Base-by-base conservation (phyloP, 163 green algal species). In the Volvox carteri region DNA sequence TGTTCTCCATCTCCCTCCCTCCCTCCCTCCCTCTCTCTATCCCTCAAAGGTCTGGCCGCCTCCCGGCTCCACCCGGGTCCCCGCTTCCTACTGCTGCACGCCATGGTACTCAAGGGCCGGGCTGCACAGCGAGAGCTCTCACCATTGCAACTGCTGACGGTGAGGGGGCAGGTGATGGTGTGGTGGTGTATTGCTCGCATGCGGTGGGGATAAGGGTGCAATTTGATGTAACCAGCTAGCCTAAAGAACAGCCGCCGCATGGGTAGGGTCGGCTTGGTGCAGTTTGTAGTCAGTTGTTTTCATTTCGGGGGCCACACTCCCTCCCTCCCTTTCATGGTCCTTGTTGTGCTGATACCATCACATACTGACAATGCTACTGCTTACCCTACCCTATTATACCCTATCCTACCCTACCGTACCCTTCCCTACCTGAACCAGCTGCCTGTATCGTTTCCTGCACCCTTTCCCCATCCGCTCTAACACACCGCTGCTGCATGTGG, bases 71-170 rank as follows among this genome's bases (percentile, higher is more conserved):
- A 78, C 41, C 70, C 70, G 5, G 70, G 70, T 30, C 70, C 70
- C 21, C 70, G 70, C 70, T 78, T 78, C 37, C 70, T 78, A 39
- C 21, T 9, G 70, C 37, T 78, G 70, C 70, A 78, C 70, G 70
- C 70, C 39, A 52, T 78, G 70, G 41, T 78, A 21, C 70, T 78
- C 5, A 54, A 54, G 70, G 4, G 39, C 37, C 23, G 39, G 16
- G 37, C 4, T 1, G 37, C 18, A 19, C n/a, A n/a, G n/a, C n/a
- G n/a, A n/a, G 37, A 56, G 70, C 70, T 78, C 39, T 12, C 37
- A 18, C 28, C 70, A 39, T 7, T 16, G 70, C 37, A 78, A 41
- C 37, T 78, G 70, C 70, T 78, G 70, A 14, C 37, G 37, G 70
- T 78, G 70, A 44, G 65, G 56, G 56, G 56, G 16, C 14, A 67